A percentile compares a stretch with the other conserved stretches of the same genome.
Conservation (phyloP, 2,329 filamentous ascomycete species). For the Colletotrichum tanaceti region DNA sequence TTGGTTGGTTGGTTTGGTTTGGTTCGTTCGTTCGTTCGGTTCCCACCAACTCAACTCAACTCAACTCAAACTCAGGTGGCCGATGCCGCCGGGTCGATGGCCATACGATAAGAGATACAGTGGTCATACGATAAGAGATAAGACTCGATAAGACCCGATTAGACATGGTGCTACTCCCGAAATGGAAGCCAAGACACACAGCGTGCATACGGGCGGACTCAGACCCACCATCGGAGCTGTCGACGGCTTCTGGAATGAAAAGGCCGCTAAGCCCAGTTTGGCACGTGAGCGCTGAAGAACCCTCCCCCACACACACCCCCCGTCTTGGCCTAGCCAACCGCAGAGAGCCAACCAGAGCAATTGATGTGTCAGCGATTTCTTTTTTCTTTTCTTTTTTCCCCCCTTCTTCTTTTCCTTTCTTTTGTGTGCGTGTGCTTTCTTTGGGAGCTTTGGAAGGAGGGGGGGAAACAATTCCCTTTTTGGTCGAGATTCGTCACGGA, state of each 20-base stretch:
- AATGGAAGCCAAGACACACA: slow-evolving; percentile 49
- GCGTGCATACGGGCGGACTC: slow-evolving; percentile 9
- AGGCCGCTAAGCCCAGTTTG: neutral
- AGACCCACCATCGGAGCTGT: too few relatives aligned
- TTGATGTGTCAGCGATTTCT: slow-evolving; percentile 5
- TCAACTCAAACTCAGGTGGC: too few relatives aligned
- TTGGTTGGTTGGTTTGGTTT: too few relatives aligned
- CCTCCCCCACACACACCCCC: neutral
- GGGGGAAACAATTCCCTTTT: neutral
- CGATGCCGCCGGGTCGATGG: neutral
- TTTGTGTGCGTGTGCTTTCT: too few relatives aligned
- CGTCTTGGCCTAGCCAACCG: neutral
- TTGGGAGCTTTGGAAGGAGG: neutral
- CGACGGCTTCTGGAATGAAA: slow-evolving; percentile 1
- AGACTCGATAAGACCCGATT: neutral
- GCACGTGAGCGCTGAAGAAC: neutral
- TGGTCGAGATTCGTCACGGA: neutral
- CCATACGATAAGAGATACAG: too few relatives aligned
- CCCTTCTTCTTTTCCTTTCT: too few relatives aligned
- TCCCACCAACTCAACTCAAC: neutral
- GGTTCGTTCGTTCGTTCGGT: too few relatives aligned
- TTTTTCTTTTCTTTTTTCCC: too few relatives aligned
- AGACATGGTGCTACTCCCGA: slow-evolving; percentile 44
- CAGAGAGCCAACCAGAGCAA: slow-evolving; percentile 7
- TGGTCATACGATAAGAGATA: too few relatives aligned